phyloP scores from a whole-genome alignment of 805 yeast genomes.

The Debaryomyces tyrocola region DNA sequence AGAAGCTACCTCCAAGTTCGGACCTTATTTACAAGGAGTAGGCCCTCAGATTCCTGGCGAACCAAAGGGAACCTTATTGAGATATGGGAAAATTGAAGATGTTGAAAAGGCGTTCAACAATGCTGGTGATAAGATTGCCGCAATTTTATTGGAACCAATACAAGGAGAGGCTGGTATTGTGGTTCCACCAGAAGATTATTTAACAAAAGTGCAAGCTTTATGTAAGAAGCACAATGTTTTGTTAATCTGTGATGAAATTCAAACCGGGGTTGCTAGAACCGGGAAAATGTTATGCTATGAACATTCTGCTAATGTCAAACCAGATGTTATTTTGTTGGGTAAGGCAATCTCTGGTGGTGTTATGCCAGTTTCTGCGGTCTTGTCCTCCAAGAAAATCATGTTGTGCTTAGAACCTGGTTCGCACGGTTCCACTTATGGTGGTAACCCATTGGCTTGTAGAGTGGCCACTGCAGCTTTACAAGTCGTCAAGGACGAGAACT shows the following conservation, averaged over 20 bases:
- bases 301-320: constrained; percentile 75
- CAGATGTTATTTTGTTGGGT: constrained; percentile 87
- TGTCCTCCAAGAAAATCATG: constrained; percentile 90
- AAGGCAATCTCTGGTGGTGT: constrained; percentile 97
- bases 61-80: constrained; percentile 53
- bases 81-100: constrained; percentile 87
- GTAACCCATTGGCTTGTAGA: constrained; percentile 91
- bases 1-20: constrained; percentile 84
- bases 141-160: constrained; percentile 89
- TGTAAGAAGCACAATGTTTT: constrained; percentile 84
- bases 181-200: constrained; percentile 84
- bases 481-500: constrained; percentile 83
- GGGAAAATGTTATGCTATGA: constrained; percentile 92
- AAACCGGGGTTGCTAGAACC: constrained; percentile 96
- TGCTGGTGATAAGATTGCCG: constrained; percentile 89
- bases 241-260: constrained; percentile 94
- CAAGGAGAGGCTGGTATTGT: constrained; percentile 99
- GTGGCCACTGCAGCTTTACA: constrained; percentile 92
- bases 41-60: constrained; percentile 86
- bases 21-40: constrained; percentile 82
- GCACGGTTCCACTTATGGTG: constrained; percentile 97
- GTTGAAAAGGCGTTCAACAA: constrained; percentile 76
- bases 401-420: constrained; percentile 88
- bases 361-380: constrained; percentile 85
- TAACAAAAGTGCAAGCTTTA: constrained; percentile 66